Conservation (phyloP, 1,284 basidiomycete species). For the Schizophyllum amplum region DNA sequence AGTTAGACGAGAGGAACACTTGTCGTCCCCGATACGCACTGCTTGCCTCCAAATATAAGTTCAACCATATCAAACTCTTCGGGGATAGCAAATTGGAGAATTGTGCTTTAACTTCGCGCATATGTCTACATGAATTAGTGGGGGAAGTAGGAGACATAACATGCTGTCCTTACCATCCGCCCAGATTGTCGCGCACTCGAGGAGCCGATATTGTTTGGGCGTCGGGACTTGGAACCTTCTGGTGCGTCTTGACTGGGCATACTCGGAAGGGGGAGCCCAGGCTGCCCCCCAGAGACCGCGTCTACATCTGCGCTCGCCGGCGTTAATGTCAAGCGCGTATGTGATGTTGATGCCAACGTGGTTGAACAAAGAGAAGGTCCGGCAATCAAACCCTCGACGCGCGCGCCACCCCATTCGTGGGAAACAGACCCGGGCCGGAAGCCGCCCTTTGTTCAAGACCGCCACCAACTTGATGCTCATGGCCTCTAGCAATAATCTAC, state of each 20-base stretch:
- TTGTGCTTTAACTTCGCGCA: no score
- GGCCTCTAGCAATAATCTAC: neutral
- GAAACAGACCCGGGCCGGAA: neutral
- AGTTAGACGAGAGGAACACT: neutral
- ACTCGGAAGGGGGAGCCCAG: neutral
- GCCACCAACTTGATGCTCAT: neutral
- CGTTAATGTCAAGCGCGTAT: neutral
- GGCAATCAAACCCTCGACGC: neutral
- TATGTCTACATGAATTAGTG: no score
- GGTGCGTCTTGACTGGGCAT: no score
- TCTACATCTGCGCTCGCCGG: neutral
- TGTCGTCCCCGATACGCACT: neutral
- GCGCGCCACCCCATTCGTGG: neutral
- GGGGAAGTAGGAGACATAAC: no score
- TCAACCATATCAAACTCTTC: no score
- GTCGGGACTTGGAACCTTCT: no score
- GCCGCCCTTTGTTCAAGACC: neutral
- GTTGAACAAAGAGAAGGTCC: neutral
- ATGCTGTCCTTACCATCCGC: no score
- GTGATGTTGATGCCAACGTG: neutral
- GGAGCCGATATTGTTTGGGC: no score
- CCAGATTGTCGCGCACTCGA: no score
- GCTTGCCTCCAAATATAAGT: no score
- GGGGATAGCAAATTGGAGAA: no score
- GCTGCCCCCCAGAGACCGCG: neutral